Base-by-base conservation (phyloP, 768 basidiomycete genomes). In the Auriscalpium vulgare region DNA sequence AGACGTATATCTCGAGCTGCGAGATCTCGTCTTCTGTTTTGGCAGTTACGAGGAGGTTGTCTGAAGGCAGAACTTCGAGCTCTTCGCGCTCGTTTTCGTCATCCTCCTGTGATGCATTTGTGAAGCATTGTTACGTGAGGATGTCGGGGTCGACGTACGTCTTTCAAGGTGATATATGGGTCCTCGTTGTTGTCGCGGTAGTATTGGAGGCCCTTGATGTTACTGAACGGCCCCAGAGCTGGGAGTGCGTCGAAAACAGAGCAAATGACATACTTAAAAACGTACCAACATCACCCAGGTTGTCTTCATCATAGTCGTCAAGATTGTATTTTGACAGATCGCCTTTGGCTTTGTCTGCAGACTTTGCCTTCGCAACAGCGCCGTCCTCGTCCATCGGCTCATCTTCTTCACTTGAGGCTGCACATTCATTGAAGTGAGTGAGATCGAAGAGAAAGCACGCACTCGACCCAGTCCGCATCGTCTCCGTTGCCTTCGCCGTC, bases 21-120 rank as follows among this genome's bases (percentile, higher is more conserved):
- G 95, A 95, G 53, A 98, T 82, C 60, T 98, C 94, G 70, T 97
- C 94, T 67, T 95, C 91, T 0, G 95, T 97, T 82, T 94, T 95
- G 37, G 95, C 95, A 37, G 85, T 74, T 35, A 97, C 86, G 61
- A 99, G 74, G 59, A 99, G 80, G 68, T 97, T 97, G 75, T 98
- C 97, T 13, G 91, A 83, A 1, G 93, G 88, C 8, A 88, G 72
- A 52, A 99, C 72, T 70, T 97, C 90, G 17, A 97, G 82, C 59
- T 97, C 95, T 73, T 88, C 80, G 17, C 88, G 84, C 67, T 97
- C 97, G 47, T 88, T 80, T 37, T 89, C 89, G 50, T 85, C 80
- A 14, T 84, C 82, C 64, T 88, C 83, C 82, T 86, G 58, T 10
- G 19, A 52, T 47, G 47, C 21, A 37, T 37, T 40, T 51, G 55